phyloP scores from a whole-genome alignment of 2,329 filamentous ascomycete genomes.

The Neonectria punicea region DNA sequence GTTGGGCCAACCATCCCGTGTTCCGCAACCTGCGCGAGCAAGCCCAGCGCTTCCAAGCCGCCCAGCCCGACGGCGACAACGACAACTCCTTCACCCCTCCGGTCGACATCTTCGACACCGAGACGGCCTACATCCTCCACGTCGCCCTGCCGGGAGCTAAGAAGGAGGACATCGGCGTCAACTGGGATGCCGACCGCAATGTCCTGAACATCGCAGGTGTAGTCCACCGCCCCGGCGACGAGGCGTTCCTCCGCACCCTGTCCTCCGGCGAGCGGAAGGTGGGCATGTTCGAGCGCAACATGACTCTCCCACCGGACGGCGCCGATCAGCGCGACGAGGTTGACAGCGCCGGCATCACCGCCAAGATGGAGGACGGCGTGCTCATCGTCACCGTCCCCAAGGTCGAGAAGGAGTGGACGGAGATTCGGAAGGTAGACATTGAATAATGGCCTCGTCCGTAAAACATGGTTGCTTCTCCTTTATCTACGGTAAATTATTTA shows the following conservation, averaged over 20 bases:
- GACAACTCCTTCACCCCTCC: constrained; percentile 67
- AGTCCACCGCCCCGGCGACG: constrained; percentile 76
- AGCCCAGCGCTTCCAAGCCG: constrained; percentile 41
- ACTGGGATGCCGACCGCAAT: constrained; percentile 77
- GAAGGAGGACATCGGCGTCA: constrained; percentile 81
- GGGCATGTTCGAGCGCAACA: constrained; percentile 77
- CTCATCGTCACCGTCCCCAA: constrained; percentile 83
- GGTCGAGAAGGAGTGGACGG: constrained; percentile 72
- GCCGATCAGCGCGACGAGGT: constrained; percentile 65
- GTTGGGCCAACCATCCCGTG: constrained; percentile 55
- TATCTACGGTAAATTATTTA: constrained; percentile 2
- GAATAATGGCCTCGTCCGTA: constrained; percentile 46
- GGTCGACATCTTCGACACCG: constrained; percentile 80
- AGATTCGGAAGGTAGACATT: constrained; percentile 69
- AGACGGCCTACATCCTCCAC: constrained; percentile 74
- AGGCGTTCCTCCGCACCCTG: constrained; percentile 73
- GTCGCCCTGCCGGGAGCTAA: constrained; percentile 81
- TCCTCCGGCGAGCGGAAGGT: constrained; percentile 74
- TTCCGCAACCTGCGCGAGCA: constrained; percentile 55
- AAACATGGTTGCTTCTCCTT: neutral
- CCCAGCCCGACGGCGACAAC: constrained; percentile 18
- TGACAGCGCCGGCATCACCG: constrained; percentile 74
- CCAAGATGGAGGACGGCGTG: constrained; percentile 83
- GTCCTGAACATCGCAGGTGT: constrained; percentile 77
- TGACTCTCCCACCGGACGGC: constrained; percentile 66